Percentiles rank a stretch among this genome's conserved stretches.
Evolutionary conservation across 2,329 filamentous ascomycete genomes (phyloP).

Genomic region (Fusarium poae): DNA sequence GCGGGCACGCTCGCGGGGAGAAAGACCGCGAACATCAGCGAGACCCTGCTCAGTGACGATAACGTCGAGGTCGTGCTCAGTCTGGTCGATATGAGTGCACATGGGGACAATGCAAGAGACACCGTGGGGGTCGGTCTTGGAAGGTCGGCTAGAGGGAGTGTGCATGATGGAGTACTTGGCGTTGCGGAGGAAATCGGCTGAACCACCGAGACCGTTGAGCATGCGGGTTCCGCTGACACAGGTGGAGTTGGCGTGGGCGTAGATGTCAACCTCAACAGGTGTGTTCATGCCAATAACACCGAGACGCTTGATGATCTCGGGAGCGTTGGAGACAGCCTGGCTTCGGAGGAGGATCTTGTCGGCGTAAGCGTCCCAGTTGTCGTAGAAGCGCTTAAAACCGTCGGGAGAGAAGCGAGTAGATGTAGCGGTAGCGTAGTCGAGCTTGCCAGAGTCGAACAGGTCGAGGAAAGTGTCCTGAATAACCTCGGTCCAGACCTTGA

Average conservation of each 20-base stretch:
- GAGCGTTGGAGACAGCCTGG: conserved; percentile 90
- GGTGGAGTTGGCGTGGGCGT: conserved; percentile 91
- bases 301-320: conserved; percentile 88
- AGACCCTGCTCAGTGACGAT: conserved; percentile 82
- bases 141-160: conserved; percentile 83
- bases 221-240: conserved; percentile 90
- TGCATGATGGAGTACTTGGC: conserved; percentile 94
- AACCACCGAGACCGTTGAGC: conserved; percentile 87
- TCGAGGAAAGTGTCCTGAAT: conserved; percentile 94
- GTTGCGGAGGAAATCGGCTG: conserved; percentile 82
- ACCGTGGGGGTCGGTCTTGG: conserved; percentile 84
- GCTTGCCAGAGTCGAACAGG: conserved; percentile 87
- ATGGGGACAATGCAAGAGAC: conserved; percentile 92
- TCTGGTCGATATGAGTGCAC: conserved; percentile 93
- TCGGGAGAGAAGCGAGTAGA: conserved; percentile 92
- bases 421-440: conserved; percentile 91
- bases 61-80: conserved; percentile 92
- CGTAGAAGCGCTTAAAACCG: conserved; percentile 91
- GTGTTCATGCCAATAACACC: conserved; percentile 97
- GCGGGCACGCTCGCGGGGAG: conserved; percentile 81
- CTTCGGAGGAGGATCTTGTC: conserved; percentile 86
- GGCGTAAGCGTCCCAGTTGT: conserved; percentile 83
- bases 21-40: conserved; percentile 85
- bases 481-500: conserved; percentile 94
- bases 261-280: conserved; percentile 93